These are phyloP conservation scores for Zopfochytrium polystomum DNA, from an alignment of 371 early-diverging fungal genomes.

Conservation along the genomic window DNA sequence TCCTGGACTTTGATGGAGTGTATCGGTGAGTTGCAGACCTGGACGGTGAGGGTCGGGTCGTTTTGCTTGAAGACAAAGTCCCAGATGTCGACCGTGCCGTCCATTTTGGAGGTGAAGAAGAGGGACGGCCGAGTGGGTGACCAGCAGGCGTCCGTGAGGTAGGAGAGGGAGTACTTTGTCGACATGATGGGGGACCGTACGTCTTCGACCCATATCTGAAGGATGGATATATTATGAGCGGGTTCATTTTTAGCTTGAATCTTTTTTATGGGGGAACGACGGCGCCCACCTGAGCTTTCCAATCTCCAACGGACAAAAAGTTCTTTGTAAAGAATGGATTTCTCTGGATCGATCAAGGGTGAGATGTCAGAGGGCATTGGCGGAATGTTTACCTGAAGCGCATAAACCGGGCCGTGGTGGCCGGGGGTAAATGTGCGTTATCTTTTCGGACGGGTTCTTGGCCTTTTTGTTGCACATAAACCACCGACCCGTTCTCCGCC, in stretches of 20 bases:
- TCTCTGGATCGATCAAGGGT: constrained; percentile 27
- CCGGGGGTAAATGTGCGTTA: constrained; percentile 55
- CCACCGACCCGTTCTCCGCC: constrained; percentile 51
- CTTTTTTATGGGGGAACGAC: background rate
- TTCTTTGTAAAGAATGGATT: constrained; percentile 61
- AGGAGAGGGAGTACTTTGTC: constrained; percentile 43
- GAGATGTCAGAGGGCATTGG: constrained; percentile 4
- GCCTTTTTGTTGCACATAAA: constrained; percentile 61
- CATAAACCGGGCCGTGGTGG: constrained; percentile 54
- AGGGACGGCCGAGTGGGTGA: constrained; percentile 53
- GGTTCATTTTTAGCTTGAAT: too few species aligned
- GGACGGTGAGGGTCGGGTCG: constrained; percentile 53
- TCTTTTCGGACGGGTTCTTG: constrained; percentile 54
- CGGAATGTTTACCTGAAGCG: constrained; percentile 39
- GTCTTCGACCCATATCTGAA: constrained; percentile 60
- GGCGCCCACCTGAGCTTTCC: constrained; percentile 47
- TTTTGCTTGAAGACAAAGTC: constrained; percentile 56
- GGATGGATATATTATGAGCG: too few species aligned
- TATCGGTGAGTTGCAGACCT: constrained; percentile 50
- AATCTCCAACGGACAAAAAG: constrained; percentile 58
- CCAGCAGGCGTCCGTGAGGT: constrained; percentile 59
- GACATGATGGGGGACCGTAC: constrained; percentile 51
- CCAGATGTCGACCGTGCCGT: constrained; percentile 57
- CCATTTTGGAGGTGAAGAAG: constrained; percentile 53
- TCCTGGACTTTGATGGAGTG: constrained; percentile 55